These are phyloP conservation scores for Mortierella sp. DNA, from an alignment of 371 early-diverging fungal genomes.

Conservation along the genomic window DNA sequence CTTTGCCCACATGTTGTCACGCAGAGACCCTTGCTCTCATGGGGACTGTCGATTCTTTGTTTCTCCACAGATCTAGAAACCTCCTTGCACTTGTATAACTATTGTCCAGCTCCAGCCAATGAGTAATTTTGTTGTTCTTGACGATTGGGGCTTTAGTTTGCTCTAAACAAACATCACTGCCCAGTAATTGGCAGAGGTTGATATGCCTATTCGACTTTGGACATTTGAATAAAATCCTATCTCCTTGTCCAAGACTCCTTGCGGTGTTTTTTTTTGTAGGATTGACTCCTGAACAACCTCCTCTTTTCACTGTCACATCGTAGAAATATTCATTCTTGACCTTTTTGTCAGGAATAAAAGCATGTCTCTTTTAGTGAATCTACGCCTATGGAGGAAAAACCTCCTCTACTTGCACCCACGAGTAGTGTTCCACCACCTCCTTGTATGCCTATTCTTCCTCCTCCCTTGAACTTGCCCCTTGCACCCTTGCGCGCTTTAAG, in stretches of 20 bases:
- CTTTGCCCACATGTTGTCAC: not conserved
- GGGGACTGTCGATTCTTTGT: not conserved
- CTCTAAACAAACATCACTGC: too few species aligned
- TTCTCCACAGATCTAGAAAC: slow-evolving; percentile 6
- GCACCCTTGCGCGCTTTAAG: slow-evolving; percentile 13
- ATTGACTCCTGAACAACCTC: slow-evolving; percentile 10
- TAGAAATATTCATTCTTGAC: not conserved
- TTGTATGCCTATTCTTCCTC: slow-evolving; percentile 17
- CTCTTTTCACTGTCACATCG: slow-evolving; percentile 3
- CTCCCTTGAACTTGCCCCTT: slow-evolving; percentile 8
- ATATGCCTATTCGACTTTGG: not conserved
- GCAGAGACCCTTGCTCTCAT: slow-evolving; percentile 19
- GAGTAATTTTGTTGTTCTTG: too few species aligned
- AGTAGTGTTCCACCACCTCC: slow-evolving; percentile 11
- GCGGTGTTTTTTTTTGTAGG: not conserved
- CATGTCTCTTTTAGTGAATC: not conserved
- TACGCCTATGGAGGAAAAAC: slow-evolving; percentile 13
- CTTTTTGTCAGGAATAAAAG: slow-evolving; percentile 9
- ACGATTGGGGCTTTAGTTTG: too few species aligned
- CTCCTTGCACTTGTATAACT: slow-evolving; percentile 5
- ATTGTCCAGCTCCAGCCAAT: not conserved
- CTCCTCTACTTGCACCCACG: slow-evolving; percentile 34
- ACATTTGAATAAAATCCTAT: not conserved
- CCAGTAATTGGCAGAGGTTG: not conserved
- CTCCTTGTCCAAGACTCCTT: slow-evolving; percentile 1